These are phyloP conservation scores for Globisporangium recalcitrans DNA, from an alignment of 352 stramenopile genomes.

Conservation along the genomic window DNA sequence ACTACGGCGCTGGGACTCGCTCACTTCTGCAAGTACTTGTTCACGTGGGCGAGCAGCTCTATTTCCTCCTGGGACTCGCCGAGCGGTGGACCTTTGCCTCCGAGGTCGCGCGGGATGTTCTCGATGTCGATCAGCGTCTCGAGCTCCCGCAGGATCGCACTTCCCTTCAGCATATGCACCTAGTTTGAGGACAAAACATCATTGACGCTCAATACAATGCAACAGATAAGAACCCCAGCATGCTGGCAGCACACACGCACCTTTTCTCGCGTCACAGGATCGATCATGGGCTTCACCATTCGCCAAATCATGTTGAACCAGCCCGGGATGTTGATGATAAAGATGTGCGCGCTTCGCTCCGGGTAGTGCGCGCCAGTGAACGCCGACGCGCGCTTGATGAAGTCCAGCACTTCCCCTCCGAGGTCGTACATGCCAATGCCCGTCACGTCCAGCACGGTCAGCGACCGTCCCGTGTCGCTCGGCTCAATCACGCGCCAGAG, in stretches of 20 bases:
- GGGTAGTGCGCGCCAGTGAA: slow-evolving; percentile 93
- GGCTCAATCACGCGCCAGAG: slow-evolving; percentile 83
- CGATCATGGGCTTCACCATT: slow-evolving; percentile 90
- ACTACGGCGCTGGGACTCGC: background rate
- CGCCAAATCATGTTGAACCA: slow-evolving; percentile 95
- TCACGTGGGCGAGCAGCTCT: slow-evolving; percentile 54
- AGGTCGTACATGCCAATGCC: slow-evolving; percentile 88
- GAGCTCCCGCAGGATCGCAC: slow-evolving; percentile 64
- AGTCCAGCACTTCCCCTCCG: slow-evolving; percentile 83
- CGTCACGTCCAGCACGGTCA: slow-evolving; percentile 81
- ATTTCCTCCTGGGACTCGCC: slow-evolving; percentile 73
- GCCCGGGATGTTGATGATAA: slow-evolving; percentile 93
- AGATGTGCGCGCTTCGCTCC: slow-evolving; percentile 90
- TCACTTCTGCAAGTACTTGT: slow-evolving; percentile 47
- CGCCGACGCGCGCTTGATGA: slow-evolving; percentile 79
- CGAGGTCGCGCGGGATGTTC: slow-evolving; percentile 71
- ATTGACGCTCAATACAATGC: too few relatives aligned
- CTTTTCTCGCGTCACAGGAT: slow-evolving; percentile 93
- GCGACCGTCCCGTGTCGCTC: slow-evolving; percentile 57
- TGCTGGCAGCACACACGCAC: slow-evolving; percentile 45
- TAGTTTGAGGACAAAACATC: too few relatives aligned
- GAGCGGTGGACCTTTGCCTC: slow-evolving; percentile 48
- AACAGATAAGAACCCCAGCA: too few relatives aligned
- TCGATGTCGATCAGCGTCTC: slow-evolving; percentile 65
- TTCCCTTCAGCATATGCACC: slow-evolving; percentile 81